These are phyloP conservation scores for Bromus sterilis DNA, from an alignment of 176 grass and related monocot species.

Conservation along the genomic window DNA sequence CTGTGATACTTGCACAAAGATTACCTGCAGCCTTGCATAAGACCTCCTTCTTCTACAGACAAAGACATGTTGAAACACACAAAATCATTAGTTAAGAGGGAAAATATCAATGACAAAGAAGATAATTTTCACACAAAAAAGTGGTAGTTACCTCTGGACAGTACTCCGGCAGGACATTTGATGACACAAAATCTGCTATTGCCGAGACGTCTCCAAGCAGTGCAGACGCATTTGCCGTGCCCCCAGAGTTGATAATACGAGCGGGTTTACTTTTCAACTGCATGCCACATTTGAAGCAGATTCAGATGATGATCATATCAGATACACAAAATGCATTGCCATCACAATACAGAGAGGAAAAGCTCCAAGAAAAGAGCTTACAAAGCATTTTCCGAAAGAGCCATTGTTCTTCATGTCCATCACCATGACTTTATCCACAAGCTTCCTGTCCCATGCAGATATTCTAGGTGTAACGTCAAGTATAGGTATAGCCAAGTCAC, in stretches of 20 bases:
- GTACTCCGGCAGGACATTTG: neutral
- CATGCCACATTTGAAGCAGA: neutral
- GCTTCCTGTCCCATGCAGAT: neutral
- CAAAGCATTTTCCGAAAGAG: constrained; percentile 4
- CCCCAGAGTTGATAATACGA: neutral
- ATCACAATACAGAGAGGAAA: neutral
- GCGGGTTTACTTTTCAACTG: neutral
- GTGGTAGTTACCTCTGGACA: neutral
- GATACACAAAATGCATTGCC: neutral
- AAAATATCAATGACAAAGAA: neutral
- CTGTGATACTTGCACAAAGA: constrained; percentile 23
- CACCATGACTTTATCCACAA: neutral
- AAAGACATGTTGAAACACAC: neutral
- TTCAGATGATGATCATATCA: neutral
- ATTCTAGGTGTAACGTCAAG: neutral
- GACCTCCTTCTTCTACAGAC: constrained; percentile 2
- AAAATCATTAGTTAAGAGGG: neutral
- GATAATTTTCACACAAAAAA: neutral
- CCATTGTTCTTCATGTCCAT: neutral
- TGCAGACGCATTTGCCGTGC: neutral
- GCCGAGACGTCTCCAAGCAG: neutral
- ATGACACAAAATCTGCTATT: constrained; percentile 21
- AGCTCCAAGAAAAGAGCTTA: neutral
- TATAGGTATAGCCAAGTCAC: neutral
- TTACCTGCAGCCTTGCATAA: constrained; percentile 9